Percentiles rank a stretch among this genome's conserved stretches.
These are phyloP conservation scores for Cytospora leucostoma DNA, from an alignment of 2,329 filamentous ascomycete genomes.

Conservation along the genomic window DNA sequence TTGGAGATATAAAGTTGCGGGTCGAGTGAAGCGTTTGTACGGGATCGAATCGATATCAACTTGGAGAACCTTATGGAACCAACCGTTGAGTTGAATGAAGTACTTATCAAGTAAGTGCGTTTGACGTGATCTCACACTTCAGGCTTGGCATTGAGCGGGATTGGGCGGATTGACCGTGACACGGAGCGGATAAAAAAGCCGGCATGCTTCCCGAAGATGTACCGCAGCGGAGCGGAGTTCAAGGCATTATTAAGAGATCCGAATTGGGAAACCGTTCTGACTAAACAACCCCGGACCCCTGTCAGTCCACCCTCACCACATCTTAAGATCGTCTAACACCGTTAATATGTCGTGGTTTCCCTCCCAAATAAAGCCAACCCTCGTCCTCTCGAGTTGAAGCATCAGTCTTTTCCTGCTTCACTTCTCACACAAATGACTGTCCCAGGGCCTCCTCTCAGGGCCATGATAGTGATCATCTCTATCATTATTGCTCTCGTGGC, in stretches of 20 bases:
- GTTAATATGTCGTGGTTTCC: background rate
- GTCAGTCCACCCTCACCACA: background rate
- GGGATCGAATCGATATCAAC: background rate
- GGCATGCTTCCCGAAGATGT: background rate
- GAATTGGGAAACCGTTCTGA: background rate
- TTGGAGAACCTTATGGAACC: background rate
- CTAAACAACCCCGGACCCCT: background rate
- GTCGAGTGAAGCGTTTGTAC: background rate
- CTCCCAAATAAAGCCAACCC: background rate
- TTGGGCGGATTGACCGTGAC: background rate
- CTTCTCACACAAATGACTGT: conserved; percentile 11
- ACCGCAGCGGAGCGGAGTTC: background rate
- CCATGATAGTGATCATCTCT: conserved; percentile 8
- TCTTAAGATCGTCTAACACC: background rate
- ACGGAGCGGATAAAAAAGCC: background rate
- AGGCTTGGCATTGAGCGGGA: background rate
- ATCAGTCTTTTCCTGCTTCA: background rate
- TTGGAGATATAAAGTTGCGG: background rate
- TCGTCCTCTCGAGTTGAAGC: conserved; percentile 5
- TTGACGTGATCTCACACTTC: conserved; percentile 4
- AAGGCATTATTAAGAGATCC: background rate
- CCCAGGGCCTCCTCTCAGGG: conserved; percentile 13
- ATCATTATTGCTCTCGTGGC: conserved; percentile 19
- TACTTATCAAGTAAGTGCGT: background rate
- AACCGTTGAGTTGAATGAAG: conserved; percentile 5